These are phyloP conservation scores for Aspergillus carlsbadensis DNA, from an alignment of 495 filamentous ascomycete species.

Conservation along the genomic window DNA sequence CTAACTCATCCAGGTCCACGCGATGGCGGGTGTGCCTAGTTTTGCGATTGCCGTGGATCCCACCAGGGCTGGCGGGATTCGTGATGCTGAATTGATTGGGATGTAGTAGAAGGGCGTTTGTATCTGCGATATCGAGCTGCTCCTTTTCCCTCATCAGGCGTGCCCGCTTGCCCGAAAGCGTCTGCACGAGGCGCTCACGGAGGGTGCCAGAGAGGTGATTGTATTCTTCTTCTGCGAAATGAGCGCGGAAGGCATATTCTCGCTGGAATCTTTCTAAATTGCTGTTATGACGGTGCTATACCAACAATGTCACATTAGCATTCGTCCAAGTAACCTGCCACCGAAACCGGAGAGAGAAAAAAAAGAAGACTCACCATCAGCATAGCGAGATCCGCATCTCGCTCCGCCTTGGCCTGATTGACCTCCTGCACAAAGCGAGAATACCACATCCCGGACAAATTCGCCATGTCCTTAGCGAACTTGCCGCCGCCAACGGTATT, in stretches of 20 bases:
- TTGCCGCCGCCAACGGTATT: slow-evolving; percentile 54
- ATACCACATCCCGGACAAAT: slow-evolving; percentile 77
- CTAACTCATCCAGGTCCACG: slow-evolving; percentile 75
- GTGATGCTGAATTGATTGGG: slow-evolving; percentile 89
- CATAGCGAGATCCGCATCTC: slow-evolving; percentile 74
- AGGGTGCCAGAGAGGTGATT: slow-evolving; percentile 72
- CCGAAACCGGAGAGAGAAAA: neutral
- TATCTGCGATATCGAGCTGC: slow-evolving; percentile 80
- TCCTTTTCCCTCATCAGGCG: slow-evolving; percentile 87
- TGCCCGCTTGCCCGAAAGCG: slow-evolving; percentile 69
- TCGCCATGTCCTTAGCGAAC: slow-evolving; percentile 56
- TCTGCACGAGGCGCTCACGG: slow-evolving; percentile 79
- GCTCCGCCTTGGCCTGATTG: slow-evolving; percentile 79
- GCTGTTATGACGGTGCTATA: slow-evolving; percentile 42
- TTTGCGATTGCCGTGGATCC: slow-evolving; percentile 75
- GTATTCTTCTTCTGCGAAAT: slow-evolving; percentile 81
- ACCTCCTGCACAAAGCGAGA: slow-evolving; percentile 77
- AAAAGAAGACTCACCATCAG: slow-evolving; percentile 62
- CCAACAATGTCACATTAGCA: slow-evolving; percentile 3
- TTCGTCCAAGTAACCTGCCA: neutral
- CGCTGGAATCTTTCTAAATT: slow-evolving; percentile 40
- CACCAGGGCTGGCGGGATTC: slow-evolving; percentile 76
- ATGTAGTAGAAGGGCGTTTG: slow-evolving; percentile 82
- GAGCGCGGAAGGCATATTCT: slow-evolving; percentile 52
- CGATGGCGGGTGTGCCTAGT: slow-evolving; percentile 81